Evolutionary conservation across 768 basidiomycete species (phyloP).

Genomic region (Austroboletus festivus): DNA sequence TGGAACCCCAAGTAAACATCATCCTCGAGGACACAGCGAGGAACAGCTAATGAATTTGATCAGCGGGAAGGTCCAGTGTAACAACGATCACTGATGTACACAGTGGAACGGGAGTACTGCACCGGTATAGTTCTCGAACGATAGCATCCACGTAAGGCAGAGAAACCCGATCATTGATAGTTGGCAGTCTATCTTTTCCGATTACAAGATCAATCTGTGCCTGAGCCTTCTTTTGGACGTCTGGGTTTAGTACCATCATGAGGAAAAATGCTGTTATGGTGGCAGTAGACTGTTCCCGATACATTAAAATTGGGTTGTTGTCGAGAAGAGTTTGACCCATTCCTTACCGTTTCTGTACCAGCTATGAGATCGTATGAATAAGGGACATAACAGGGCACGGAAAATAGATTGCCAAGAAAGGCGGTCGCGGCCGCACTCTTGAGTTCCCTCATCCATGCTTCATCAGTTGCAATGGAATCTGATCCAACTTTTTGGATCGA

Average conservation of each 20-base stretch:
- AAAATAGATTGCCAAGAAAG: background rate
- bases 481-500: background rate
- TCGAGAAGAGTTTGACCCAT: no score
- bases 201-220: constrained; percentile 6
- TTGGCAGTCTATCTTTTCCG: constrained; percentile 3
- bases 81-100: background rate
- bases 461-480: background rate
- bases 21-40: constrained; percentile 38
- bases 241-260: constrained; percentile 9
- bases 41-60: constrained; percentile 11
- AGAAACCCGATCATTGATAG: constrained; percentile 3
- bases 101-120: background rate
- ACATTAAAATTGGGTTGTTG: background rate
- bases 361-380: background rate
- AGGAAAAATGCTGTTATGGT: constrained; percentile 9
- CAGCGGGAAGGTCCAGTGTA: background rate
- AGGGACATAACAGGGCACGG: background rate
- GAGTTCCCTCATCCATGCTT: background rate
- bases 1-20: constrained; percentile 42
- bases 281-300: background rate
- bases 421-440: background rate
- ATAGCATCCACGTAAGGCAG: constrained; percentile 11
- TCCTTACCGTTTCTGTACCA: constrained; percentile 6
- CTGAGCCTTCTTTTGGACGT: constrained; percentile 4
- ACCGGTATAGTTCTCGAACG: constrained; percentile 2